Evolutionary conservation across 2,329 filamentous ascomycete species (phyloP).

Genomic region (Blastomyces silverae): DNA sequence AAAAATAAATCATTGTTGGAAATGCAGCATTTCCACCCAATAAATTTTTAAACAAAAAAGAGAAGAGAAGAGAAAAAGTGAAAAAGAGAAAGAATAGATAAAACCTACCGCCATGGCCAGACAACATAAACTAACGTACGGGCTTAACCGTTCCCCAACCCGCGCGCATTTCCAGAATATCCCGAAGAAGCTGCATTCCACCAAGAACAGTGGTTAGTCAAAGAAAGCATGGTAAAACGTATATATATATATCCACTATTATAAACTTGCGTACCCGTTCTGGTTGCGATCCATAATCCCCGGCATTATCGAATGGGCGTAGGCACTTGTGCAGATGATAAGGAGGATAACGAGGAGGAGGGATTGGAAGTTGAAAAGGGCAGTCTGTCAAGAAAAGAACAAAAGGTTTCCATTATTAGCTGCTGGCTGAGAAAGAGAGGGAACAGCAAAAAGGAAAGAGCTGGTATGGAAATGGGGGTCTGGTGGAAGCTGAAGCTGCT

Average conservation of each 20-base stretch:
- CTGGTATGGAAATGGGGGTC: no score
- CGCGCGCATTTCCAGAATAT: constrained; percentile 95
- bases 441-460: background rate
- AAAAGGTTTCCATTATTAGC: background rate
- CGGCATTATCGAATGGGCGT: constrained; percentile 84
- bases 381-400: constrained; percentile 54
- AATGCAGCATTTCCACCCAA: background rate
- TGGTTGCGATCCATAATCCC: constrained; percentile 88
- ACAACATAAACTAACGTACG: constrained; percentile 92
- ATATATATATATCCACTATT: background rate
- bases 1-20: background rate
- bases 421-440: background rate
- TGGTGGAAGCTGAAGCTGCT: no score
- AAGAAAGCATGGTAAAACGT: background rate
- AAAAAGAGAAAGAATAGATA: no score
- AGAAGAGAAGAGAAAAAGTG: no score
- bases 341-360: constrained; percentile 90
- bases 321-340: constrained; percentile 91
- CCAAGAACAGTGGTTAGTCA: constrained; percentile 14
- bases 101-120: constrained; percentile 79
- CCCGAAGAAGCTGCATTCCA: constrained; percentile 57
- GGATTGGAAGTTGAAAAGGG: constrained; percentile 98
- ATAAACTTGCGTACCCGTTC: constrained; percentile 58
- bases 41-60: no score
- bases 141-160: constrained; percentile 85